Base-by-base conservation (phyloP, 768 basidiomycete species). In the Podaxis carcinomalis region DNA sequence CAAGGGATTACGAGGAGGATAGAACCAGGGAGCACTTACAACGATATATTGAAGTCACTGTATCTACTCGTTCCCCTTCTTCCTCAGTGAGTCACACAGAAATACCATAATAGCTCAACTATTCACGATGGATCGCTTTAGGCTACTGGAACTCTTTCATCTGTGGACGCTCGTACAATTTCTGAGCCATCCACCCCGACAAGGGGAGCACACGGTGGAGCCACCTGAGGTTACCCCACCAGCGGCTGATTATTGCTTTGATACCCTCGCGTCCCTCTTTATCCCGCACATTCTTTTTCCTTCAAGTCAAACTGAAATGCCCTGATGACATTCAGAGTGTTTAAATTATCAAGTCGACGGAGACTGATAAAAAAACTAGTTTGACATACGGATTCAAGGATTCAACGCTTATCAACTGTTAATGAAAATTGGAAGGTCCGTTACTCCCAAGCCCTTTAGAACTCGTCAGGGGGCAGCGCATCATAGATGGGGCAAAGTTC, bases 401-500 rank as follows among this genome's bases (percentile, higher is more conserved):
- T 23, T 49, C 19, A 25, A 25, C 4, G 10, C 3, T 11, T 13
- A 23, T 49, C 21, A 14, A 11, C 11, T 10, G 27, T 9, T 9
- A 44, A 44, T 19, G 19, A 44, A 49, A 19, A 27, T 11, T 25
- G 13, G 21, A 19, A 4, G 9, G 11, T 49, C 19, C 11, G 21
- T 23, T 49, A 27, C 14, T 13, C 3, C 11, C 11, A 23, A 14
- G 21, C 25, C 21, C 16, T 23, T 50, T 9, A 57, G 11, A 57
- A 36, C 35, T 57, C 56, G 16, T 57, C 56, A 5, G 49, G 9
- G 11, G 61, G 61, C 23, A 59, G 44, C 7, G 46, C 46, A 39
- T 69, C 55, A 51, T 67, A 72, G 2, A 57, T 64, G 4, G 68
- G 68, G 49, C 72, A 73, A 4, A 73, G 64, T 11, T 68, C 42